Evolutionary conservation across 2,329 filamentous ascomycete species (phyloP), one percentile per base, ranked within the genome.

Genomic region (Colletotrichum zoysiae): DNA sequence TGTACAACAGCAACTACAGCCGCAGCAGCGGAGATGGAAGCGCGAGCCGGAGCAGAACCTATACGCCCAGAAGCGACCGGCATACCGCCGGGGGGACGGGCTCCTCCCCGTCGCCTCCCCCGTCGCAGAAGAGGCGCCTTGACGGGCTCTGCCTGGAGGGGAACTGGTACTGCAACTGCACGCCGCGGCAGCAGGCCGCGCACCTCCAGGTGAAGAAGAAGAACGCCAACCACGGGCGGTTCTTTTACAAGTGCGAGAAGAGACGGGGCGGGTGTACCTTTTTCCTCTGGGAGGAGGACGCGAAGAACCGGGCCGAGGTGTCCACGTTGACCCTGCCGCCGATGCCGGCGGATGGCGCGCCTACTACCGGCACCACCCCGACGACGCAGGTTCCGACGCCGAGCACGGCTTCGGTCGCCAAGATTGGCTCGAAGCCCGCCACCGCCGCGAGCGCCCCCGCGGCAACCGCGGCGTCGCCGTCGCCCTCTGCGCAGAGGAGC

Each of bases 251-350:
- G 12, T 87, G 85, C 75, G 69, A 75, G n/a, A 75, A 76, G 9
- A 77, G 78, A 8, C 58, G 51, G 23, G 59, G 59, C 59, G 78
- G 79, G 58, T 87, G 85, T 76, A 65, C 75, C 8, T 85, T 87
- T 75, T 87, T 85, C 70, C 74, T 86, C 30, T 87, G 82, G 81
- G 78, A 80, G n/a, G 81, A 85, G 9, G 78, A 79, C 1, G 83
- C 84, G 12, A 72, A 75, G 44, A 64, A 69, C 16, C 40, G 69
- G 38, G 65, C 65, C n/a, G 59, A 46, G 20, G 65, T 33, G 12
- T 26, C 56, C 30, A 71, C 65, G 12, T n/a, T 69, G 69, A 71
- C 46, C 30, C 23, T 71, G 46, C 69, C 69, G 53, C 59, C 65
- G 40, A 69, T 71, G 69, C 69, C 69, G 44, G 30, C 53, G 51